These are phyloP conservation scores for Candida tibetensis DNA, from an alignment of 805 yeast genomes.

Conservation along the genomic window DNA sequence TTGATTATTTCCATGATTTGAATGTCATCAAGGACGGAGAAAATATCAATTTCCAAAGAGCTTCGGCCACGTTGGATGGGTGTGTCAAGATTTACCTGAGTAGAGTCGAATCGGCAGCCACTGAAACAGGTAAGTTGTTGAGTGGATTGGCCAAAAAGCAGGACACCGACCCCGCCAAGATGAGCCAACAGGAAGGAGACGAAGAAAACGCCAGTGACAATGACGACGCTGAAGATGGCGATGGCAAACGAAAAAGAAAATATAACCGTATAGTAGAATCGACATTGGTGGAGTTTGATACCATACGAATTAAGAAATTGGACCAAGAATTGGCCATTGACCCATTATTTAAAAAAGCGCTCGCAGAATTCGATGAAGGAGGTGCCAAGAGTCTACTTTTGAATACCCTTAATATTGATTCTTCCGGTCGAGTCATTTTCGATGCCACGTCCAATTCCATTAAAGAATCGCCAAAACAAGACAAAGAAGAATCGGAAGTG, in stretches of 20 bases:
- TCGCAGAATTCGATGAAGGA: slow-evolving; percentile 80
- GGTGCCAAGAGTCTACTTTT: slow-evolving; percentile 70
- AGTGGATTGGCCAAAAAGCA: slow-evolving; percentile 24
- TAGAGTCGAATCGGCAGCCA: slow-evolving; percentile 36
- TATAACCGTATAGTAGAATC: slow-evolving; percentile 34
- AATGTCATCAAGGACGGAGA: slow-evolving; percentile 72
- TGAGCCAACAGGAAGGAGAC: slow-evolving; percentile 6
- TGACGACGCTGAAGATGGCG: slow-evolving; percentile 19
- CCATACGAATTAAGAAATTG: slow-evolving; percentile 50
- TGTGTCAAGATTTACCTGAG: slow-evolving; percentile 37
- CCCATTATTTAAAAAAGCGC: slow-evolving; percentile 70
- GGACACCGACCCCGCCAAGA: slow-evolving; percentile 8
- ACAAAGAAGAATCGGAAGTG: slow-evolving; percentile 11
- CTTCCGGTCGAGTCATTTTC: slow-evolving; percentile 56
- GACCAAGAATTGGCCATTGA: slow-evolving; percentile 68
- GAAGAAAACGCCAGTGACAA: slow-evolving; percentile 11
- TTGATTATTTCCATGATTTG: slow-evolving; percentile 87
- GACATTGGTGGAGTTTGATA: slow-evolving; percentile 51
- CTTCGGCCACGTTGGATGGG: slow-evolving; percentile 36
- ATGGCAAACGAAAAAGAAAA: slow-evolving; percentile 24
- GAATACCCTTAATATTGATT: slow-evolving; percentile 58
- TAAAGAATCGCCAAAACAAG: slow-evolving; percentile 11
- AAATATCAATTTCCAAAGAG: slow-evolving; percentile 35
- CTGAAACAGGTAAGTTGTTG: slow-evolving; percentile 33
- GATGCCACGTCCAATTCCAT: slow-evolving; percentile 51